A percentile compares a stretch with the other conserved stretches of the same genome.
Evolutionary conservation across 768 basidiomycete genomes (phyloP).

Genomic region (Amanita polypyramis): DNA sequence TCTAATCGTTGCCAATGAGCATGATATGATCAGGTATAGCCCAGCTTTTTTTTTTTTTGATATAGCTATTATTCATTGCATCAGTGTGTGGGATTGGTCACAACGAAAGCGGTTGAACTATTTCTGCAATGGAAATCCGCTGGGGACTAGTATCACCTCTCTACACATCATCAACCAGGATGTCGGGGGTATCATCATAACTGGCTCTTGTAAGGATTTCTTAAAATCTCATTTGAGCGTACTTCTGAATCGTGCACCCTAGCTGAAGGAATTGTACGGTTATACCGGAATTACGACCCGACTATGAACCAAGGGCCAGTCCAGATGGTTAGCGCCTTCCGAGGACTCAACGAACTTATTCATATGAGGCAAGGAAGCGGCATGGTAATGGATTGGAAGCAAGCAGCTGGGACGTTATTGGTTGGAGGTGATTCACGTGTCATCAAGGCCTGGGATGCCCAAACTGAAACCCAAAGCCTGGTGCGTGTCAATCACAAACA

Average conservation of each 20-base stretch:
- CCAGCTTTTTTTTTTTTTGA: background rate
- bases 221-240: background rate
- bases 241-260: slow-evolving; percentile 2
- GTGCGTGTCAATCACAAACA: slow-evolving; percentile 30
- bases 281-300: slow-evolving; percentile 89
- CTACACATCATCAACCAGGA: slow-evolving; percentile 94
- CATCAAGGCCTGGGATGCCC: slow-evolving; percentile 92
- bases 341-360: slow-evolving; percentile 72
- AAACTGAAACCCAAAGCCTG: slow-evolving; percentile 69
- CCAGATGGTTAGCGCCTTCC: slow-evolving; percentile 91
- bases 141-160: slow-evolving; percentile 76
- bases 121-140: slow-evolving; percentile 85
- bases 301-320: slow-evolving; percentile 59
- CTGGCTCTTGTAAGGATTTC: slow-evolving; percentile 61
- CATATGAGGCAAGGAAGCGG: slow-evolving; percentile 72
- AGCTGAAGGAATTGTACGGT: slow-evolving; percentile 89
- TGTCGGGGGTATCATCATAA: slow-evolving; percentile 80
- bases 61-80: slow-evolving; percentile 1
- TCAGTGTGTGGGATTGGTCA: slow-evolving; percentile 93
- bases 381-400: slow-evolving; percentile 89
- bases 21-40: slow-evolving; percentile 73
- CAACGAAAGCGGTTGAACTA: slow-evolving; percentile 63
- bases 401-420: slow-evolving; percentile 74
- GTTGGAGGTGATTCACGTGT: slow-evolving; percentile 85
- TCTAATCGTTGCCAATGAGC: slow-evolving; percentile 75